These are phyloP conservation scores for Cymbidium sinense DNA, from an alignment of 106 monocot genomes.

Conservation along the genomic window DNA sequence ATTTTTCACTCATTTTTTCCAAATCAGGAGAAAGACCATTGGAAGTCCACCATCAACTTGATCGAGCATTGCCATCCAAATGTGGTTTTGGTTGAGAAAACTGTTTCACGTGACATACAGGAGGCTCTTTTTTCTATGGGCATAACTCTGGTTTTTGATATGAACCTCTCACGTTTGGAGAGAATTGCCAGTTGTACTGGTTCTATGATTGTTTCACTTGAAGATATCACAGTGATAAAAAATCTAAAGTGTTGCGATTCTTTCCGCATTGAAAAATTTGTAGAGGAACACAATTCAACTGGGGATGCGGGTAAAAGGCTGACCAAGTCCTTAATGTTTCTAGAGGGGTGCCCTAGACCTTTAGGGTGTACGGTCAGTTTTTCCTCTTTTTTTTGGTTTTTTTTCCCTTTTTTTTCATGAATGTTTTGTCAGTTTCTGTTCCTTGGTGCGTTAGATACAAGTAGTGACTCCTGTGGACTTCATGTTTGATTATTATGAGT, in stretches of 20 bases:
- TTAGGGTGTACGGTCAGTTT: conserved; percentile 83
- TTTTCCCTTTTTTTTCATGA: not conserved
- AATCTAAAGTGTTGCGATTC: conserved; percentile 57
- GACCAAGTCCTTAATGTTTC: conserved; percentile 78
- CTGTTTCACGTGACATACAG: conserved; percentile 77
- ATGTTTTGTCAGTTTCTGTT: not conserved
- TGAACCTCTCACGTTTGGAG: conserved; percentile 69
- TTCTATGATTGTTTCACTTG: conserved; percentile 60
- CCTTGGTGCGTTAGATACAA: not conserved
- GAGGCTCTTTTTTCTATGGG: conserved; percentile 55
- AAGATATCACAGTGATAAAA: conserved; percentile 25
- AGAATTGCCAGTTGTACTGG: conserved; percentile 83
- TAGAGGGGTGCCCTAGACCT: conserved; percentile 84
- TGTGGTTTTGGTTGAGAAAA: conserved; percentile 92
- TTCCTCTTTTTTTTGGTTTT: not conserved
- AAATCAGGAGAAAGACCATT: conserved; percentile 58
- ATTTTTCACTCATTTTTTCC: conserved; percentile 11
- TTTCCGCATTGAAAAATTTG: conserved; percentile 74
- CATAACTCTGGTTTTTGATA: conserved; percentile 76
- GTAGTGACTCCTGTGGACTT: not conserved
- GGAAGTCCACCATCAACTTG: conserved; percentile 50
- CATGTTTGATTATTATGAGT: not conserved
- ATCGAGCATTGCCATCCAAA: conserved; percentile 68
- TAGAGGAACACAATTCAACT: conserved; percentile 56
- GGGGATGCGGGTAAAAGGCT: conserved; percentile 55